Evolutionary conservation across 2,329 filamentous ascomycete genomes (phyloP), one percentile per base, ranked within the genome.

Genomic region (Fusarium albidum): DNA sequence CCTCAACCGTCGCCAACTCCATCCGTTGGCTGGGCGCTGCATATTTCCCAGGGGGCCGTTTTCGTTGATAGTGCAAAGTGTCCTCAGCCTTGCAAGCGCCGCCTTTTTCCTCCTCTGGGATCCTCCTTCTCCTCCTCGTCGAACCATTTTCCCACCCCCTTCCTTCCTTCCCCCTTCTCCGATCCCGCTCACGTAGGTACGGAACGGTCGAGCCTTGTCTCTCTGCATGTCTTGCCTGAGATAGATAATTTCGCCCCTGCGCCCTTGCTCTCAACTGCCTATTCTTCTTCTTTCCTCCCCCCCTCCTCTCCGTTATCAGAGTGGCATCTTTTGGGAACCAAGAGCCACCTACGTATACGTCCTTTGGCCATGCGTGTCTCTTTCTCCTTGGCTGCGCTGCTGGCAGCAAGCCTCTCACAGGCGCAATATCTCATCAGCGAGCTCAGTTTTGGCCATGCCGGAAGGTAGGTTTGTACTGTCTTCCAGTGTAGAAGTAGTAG

Each of bases 381-480:
- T 31, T 61, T 74, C 49, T 65, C 74, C 48, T 65, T 79, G 59
- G 72, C 74, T 56, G 68, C 76, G 48, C 70, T 78, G 61, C 71
- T 83, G 56, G 75, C 74, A 59, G 75, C 77, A 50, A 69, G 77
- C 66, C 64, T 83, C 47, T 80, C 82, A 29, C 79, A 82, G 46
- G 87, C 88, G 29, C 84, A 90, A 67, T 86, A 84, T 65, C 77
- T 91, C 47, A 82, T 91, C 68, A 88, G 86, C 62, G 85, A 87
- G 67, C 81, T 92, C 41, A 93, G 90, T 71, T 96, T 96, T 71
- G 92, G 92, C 31, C 83, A 90, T 68, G 82, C 83, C 55, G 80
- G 81, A 65, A 83, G 79, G 87, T 89, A 76, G 35, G 73, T 64
- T 41, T 18, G 15, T 15, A 25, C 46, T 45, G 12, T 21, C 15